Percentiles rank a stretch among this genome's conserved stretches.
These are phyloP conservation scores for Quercus parvula DNA, from an alignment of 306 rosid species.

Conservation along the genomic window DNA sequence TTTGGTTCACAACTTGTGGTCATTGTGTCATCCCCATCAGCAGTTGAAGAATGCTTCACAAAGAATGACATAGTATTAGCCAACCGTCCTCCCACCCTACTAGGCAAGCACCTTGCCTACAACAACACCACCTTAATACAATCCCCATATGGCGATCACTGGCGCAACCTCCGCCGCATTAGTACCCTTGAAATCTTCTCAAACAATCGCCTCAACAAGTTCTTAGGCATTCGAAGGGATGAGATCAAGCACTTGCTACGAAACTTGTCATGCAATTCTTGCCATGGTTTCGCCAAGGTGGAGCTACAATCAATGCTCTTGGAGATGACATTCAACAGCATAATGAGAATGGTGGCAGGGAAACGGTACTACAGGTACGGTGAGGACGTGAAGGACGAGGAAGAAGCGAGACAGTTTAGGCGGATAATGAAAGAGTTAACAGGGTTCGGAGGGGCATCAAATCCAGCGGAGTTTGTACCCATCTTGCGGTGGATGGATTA, in stretches of 20 bases:
- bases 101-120: slow-evolving; percentile 39
- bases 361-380: slow-evolving; percentile 52
- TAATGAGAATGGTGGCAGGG: slow-evolving; percentile 66
- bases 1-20: slow-evolving; percentile 31
- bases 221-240: slow-evolving; percentile 30
- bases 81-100: slow-evolving; percentile 28
- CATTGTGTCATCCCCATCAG: slow-evolving; percentile 44
- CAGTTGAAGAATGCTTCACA: slow-evolving; percentile 64
- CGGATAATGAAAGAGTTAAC: slow-evolving; percentile 22
- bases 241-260: slow-evolving; percentile 35
- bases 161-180: slow-evolving; percentile 84
- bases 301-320: slow-evolving; percentile 29
- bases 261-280: slow-evolving; percentile 13
- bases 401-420: slow-evolving; percentile 45
- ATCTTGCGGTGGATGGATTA: slow-evolving; percentile 36
- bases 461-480: slow-evolving; percentile 43
- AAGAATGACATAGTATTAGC: slow-evolving; percentile 59
- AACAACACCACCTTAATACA: slow-evolving; percentile 24
- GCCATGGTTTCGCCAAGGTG: slow-evolving; percentile 21
- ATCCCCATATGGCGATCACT: slow-evolving; percentile 64
- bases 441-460: slow-evolving; percentile 13
- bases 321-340: slow-evolving; percentile 50
- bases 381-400: slow-evolving; percentile 16
- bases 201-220: slow-evolving; percentile 23
- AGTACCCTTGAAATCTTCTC: slow-evolving; percentile 59